Evolutionary conservation across 2,329 filamentous ascomycete genomes (phyloP), one percentile per base, ranked within the genome.

Genomic region (Cordyceps militaris): DNA sequence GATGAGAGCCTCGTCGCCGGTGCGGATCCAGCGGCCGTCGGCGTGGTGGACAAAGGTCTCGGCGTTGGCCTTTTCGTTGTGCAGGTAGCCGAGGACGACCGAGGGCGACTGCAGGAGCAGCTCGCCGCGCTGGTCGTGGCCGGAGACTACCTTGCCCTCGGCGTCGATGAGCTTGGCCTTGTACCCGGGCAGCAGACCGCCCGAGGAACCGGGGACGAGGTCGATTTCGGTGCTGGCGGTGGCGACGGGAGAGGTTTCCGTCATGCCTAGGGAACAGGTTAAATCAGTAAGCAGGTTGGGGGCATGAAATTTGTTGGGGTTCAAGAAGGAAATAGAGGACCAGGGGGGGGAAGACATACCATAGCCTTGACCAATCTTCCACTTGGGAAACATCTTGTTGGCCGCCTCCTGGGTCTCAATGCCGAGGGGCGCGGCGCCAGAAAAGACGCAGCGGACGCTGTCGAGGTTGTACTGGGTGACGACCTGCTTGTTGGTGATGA

Each of bases 1-100:
- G 11, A 95, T 75, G 3, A 93, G 76, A 0, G 87, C 90, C 69
- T 95, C 89, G 65, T 97, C 92, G 6, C 92, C 92, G 0, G 92
- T 96, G 42, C 82, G 82, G 79, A 96, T 84, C 83, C 90, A 94
- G 61, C 84, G 73, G 10, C 85, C 84, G 62, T 91, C 85, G 1
- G 85, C 77, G 53, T 85, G 78, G 61, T 73, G 74, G 0, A 85
- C 67, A 66, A 91, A 97, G 0, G 91, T 94, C 68, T 95, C 90
- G 53, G 81, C 78, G 21, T 86, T 95, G 3, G 92, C 91, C 66
- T 88, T 86, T 46, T 88, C 85, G 66, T 96, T 96, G 73, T 95
- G 88, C 55, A 96, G 74, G 64, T 97, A 97, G 1, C 92, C 92
- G 0, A 96, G 72, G 0, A 88, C 85, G 1, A 95, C 82, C 1